Evolutionary conservation across 768 basidiomycete species (phyloP), one percentile per base, ranked within the genome.

Genomic region (Podaxis carcinomalis): DNA sequence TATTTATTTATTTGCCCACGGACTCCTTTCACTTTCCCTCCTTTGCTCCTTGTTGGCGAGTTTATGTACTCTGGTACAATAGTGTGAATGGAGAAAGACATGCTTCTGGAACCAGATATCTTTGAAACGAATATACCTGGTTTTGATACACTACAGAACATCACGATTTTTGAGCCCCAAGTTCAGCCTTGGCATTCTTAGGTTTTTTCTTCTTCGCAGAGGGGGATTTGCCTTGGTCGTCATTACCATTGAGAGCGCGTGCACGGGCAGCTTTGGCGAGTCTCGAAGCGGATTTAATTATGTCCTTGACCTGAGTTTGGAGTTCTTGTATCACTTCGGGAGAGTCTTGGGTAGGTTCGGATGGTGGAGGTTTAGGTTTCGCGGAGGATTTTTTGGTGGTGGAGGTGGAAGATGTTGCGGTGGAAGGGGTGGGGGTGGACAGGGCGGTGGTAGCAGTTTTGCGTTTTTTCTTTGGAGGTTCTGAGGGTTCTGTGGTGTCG

Each of bases 181-280:
- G 14, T 14, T 7, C 23, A n/a, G 23, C 35, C 35, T 19, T n/a
- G 19, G 7, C 16, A 1, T 46, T 57, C 25, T 9, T n/a, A 3
- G 46, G 28, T 56, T 67, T 64, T 59, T 56, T 57, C 14, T 46
- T 52, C 51, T 63, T 64, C 44, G 63, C 19, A 55, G 56, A 66
- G 25, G 62, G 58, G 21, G 39, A 5, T 59, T 51, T 57, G 5
- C 10, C 21, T 11, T 59, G 39, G 21, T 23, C 14, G 2, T 19
- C 56, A 50, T 37, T 47, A 25, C 49, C 51, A 27, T 62, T 63
- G 56, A 63, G 32, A 9, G 69, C 73, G 60, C 70, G 72, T 19
- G 69, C 68, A 50, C 75, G 75, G 6, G 77, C 78, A n/a, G 63
- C 65, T 57, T 71, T 75, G 4, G 78, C 77, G 28, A 75, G 72